Evolutionary conservation across 2,329 filamentous ascomycete genomes (phyloP), one percentile per base, ranked within the genome.

Genomic region (Penicillium sp.): DNA sequence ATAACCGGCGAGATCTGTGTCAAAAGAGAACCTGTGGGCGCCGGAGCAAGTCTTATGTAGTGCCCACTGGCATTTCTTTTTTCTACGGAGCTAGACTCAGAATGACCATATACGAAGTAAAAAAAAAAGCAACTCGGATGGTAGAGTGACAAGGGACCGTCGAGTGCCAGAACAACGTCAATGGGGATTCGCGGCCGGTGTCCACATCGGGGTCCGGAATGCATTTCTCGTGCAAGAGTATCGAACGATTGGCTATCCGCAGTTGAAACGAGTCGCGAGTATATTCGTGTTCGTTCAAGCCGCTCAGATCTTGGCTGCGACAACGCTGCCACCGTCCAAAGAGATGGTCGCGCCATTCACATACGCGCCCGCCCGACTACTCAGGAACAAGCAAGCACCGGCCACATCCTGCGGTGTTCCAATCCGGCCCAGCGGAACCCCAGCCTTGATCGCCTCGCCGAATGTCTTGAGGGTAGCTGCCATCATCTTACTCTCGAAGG

Each of bases 381-480:
- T 73, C 58, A 89, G 63, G 64, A 84, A 89, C 40, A 89, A 64
- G 59, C 84, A 86, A 8, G 83, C 75, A 0, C 84, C 84, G 0
- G 83, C 84, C 3, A 86, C 80, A 61, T 89, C 85, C 58, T 81
- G 68, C 1, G 81, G 77, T 13, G 68, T 75, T 0, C 85, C 85
- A 53, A 87, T 84, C 20, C 85, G 69, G 0, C 78, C 76, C 50
- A 87, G 57, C 7, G 85, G 85, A 44, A 84, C 80, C 3, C 80
- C 74, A 0, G 64, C 67, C 29, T 72, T 66, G 14, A 80, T 65
- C 2, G 64, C 63, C 27, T 77, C 73, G 35, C 68, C 66, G 39
- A 69, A 76, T 38, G 71, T 68, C 20, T 73, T 59, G 31, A 80
- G 60, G 0, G 74, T 76, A 20, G 71, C 75, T n/a, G 66, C 69